Conservation (phyloP, 2,329 filamentous ascomycete genomes). For the Diaporthe batatas region DNA sequence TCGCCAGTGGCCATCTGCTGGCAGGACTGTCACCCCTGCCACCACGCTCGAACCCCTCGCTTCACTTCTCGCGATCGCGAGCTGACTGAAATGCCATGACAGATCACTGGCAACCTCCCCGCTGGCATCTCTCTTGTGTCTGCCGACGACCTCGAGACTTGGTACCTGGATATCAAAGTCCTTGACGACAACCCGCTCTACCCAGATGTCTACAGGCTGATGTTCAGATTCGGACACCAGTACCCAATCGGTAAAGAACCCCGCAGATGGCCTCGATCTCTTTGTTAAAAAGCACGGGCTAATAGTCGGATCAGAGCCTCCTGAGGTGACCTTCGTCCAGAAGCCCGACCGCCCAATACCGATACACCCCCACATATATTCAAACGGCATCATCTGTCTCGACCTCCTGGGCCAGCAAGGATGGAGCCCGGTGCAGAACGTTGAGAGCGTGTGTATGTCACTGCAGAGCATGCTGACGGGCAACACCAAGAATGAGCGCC, state of each 20-base stretch:
- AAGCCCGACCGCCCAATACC: conserved; percentile 78
- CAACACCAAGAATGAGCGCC: conserved; percentile 91
- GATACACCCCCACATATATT: conserved; percentile 98
- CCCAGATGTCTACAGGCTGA: conserved; percentile 81
- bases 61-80: background rate
- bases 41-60: background rate
- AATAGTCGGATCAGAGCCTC: conserved; percentile 74
- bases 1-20: background rate
- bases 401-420: conserved; percentile 89
- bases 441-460: conserved; percentile 97
- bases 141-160: conserved; percentile 87
- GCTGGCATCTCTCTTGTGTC: conserved; percentile 83
- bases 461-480: conserved; percentile 98
- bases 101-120: conserved; percentile 71
- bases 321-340: conserved; percentile 90
- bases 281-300: conserved; percentile 9
- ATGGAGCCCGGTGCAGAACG: conserved; percentile 97
- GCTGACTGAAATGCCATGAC: conserved; percentile 29
- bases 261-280: background rate
- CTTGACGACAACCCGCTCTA: conserved; percentile 94
- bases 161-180: conserved; percentile 92
- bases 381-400: conserved; percentile 98
- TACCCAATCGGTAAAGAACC: conserved; percentile 87
- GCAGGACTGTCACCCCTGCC: conserved; percentile 8
- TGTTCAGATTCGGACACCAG: conserved; percentile 84